phyloP scores from a whole-genome alignment of 1,139 yeast species.

The Taiozyma sp. region DNA sequence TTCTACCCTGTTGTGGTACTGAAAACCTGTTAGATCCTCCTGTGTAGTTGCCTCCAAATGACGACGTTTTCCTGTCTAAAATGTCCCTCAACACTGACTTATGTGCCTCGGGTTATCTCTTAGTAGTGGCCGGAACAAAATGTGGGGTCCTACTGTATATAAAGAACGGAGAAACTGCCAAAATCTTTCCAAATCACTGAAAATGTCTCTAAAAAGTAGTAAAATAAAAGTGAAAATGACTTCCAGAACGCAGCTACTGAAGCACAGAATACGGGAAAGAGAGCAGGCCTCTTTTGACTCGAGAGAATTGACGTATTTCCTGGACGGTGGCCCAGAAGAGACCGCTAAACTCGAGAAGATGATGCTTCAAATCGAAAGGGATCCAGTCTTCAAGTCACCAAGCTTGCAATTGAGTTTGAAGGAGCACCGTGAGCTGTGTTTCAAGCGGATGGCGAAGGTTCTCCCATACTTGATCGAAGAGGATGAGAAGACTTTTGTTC shows the following conservation, averaged over 20 bases:
- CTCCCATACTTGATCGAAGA: slow-evolving; percentile 37
- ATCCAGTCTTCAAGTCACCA: slow-evolving; percentile 40
- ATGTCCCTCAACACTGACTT: neutral
- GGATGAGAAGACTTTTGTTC: slow-evolving; percentile 35
- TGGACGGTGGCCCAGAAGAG: slow-evolving; percentile 45
- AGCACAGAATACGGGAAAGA: slow-evolving; percentile 35
- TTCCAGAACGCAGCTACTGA: neutral
- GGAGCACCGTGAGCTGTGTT: slow-evolving; percentile 47
- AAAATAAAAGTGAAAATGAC: neutral
- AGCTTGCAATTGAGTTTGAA: slow-evolving; percentile 41
- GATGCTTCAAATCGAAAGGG: slow-evolving; percentile 45
- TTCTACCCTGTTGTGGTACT: neutral
- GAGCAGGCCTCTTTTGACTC: slow-evolving; percentile 37
- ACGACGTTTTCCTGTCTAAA: neutral
- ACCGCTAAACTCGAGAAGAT: slow-evolving; percentile 37
- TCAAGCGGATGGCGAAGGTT: slow-evolving; percentile 42
- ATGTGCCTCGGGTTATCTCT: neutral
- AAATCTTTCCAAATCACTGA: neutral
- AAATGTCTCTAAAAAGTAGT: neutral
- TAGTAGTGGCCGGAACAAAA: neutral
- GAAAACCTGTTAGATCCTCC: neutral
- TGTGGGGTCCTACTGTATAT: neutral
- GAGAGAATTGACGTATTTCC: slow-evolving; percentile 37
- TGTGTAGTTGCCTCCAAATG: neutral
- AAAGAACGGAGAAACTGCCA: neutral